Percentiles rank a stretch among this genome's conserved stretches.
Evolutionary conservation across 2,329 filamentous ascomycete species (phyloP).

Genomic region (Apiospora pterosperma): DNA sequence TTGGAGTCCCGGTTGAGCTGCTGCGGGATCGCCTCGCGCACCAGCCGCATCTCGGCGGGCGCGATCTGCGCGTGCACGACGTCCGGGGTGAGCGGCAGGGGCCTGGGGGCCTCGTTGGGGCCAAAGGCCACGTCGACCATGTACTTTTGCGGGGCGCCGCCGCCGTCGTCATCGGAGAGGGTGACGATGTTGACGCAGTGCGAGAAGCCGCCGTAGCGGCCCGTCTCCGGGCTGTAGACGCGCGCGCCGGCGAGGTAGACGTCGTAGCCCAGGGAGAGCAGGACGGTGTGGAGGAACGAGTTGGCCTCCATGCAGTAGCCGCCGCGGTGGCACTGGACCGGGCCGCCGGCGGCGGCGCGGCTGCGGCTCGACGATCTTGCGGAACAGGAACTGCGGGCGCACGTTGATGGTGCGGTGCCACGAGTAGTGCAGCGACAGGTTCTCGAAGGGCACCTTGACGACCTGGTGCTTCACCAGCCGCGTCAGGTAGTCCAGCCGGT

Average conservation of each 20-base stretch:
- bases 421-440: conserved; percentile 41
- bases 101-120: conserved; percentile 16
- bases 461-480: conserved; percentile 31
- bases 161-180: conserved; percentile 4
- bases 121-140: conserved; percentile 23
- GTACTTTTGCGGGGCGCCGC: conserved; percentile 8
- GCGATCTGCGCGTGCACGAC: conserved; percentile 11
- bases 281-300: conserved; percentile 39
- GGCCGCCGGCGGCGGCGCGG: neutral
- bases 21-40: conserved; percentile 18
- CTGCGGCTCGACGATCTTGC: conserved; percentile 31
- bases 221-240: conserved; percentile 13
- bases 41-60: conserved; percentile 31
- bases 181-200: conserved; percentile 25
- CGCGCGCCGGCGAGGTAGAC: conserved; percentile 22
- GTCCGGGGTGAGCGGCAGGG: conserved; percentile 10
- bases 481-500: conserved; percentile 10
- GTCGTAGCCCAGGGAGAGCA: conserved; percentile 36
- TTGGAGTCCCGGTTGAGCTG: conserved; percentile 14
- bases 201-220: conserved; percentile 19
- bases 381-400: conserved; percentile 31
- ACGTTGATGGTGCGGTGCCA: conserved; percentile 29
- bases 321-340: conserved; percentile 27
- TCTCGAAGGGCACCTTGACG: conserved; percentile 42
- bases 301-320: conserved; percentile 45